A percentile compares a stretch with the other conserved stretches of the same genome.
These are phyloP conservation scores for Backusella parvicylindrica DNA, from an alignment of 192 early-diverging fungal genomes.

Conservation along the genomic window DNA sequence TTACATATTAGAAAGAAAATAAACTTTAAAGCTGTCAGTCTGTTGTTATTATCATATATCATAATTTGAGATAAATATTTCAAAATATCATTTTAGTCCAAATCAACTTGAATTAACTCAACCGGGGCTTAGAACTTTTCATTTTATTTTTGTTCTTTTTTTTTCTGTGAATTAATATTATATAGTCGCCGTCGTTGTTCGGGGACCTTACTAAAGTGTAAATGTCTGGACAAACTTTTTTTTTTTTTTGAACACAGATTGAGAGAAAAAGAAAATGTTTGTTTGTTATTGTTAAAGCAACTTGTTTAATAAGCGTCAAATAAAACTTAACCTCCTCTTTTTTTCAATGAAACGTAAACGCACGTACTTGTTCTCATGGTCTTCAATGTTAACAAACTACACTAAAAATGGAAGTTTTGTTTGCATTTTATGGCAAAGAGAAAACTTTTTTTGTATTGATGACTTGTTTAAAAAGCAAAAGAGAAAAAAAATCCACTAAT, in stretches of 20 bases:
- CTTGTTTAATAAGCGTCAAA: background rate
- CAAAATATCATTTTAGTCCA: background rate
- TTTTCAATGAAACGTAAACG: background rate
- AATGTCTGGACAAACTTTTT: background rate
- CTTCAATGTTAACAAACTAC: background rate
- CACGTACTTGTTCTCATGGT: background rate
- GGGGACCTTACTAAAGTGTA: background rate
- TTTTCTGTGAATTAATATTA: background rate
- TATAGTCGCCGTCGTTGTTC: background rate
- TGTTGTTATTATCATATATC: background rate
- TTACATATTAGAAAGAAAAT: background rate
- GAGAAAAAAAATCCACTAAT: background rate
- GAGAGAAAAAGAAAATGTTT: background rate
- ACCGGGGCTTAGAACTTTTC: background rate
- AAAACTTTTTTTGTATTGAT: background rate
- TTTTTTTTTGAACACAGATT: background rate
- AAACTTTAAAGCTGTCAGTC: background rate
- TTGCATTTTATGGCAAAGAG: background rate
- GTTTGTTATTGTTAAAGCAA: background rate
- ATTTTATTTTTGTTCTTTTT: background rate
- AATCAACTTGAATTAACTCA: background rate
- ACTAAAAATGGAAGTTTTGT: background rate
- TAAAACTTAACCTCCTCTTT: background rate
- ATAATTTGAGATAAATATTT: background rate
- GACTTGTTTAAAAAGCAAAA: background rate